Evolutionary conservation across 169 alveolate species (phyloP).

Genomic region (Haemoproteus tartakovskyi): DNA sequence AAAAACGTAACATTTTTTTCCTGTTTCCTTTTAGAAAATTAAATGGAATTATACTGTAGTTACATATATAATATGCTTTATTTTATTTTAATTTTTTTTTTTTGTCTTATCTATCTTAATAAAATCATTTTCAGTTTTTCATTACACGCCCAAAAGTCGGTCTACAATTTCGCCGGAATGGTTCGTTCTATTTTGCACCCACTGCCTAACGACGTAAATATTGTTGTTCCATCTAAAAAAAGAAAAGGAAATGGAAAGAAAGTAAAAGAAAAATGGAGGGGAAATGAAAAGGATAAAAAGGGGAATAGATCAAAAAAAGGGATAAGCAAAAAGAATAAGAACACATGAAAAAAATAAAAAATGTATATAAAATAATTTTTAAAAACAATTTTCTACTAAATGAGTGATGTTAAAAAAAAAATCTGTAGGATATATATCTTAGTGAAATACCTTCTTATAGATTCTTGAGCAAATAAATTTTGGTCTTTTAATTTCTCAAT

Average conservation of each 20-base stretch:
- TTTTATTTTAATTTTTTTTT: not conserved
- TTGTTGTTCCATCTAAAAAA: constrained; percentile 55
- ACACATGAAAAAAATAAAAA: no score
- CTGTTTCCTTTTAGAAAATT: not conserved
- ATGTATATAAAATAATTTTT: no score
- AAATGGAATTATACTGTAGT: not conserved
- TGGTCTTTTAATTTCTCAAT: constrained; percentile 49
- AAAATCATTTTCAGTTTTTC: no score
- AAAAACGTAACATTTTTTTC: not conserved
- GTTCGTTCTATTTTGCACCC: constrained; percentile 52
- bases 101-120: no score
- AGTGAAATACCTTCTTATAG: constrained; percentile 49
- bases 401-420: no score
- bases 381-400: no score
- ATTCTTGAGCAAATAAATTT: constrained; percentile 36
- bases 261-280: no score
- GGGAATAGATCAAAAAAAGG: no score
- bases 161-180: constrained; percentile 43
- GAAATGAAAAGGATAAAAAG: no score
- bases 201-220: constrained; percentile 34
- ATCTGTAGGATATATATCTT: no score
- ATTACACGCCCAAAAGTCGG: constrained; percentile 50
- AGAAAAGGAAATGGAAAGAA: no score
- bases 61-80: not conserved
- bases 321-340: no score